Conservation (phyloP, 2,329 filamentous ascomycete genomes). For the Epichloe typhina region DNA sequence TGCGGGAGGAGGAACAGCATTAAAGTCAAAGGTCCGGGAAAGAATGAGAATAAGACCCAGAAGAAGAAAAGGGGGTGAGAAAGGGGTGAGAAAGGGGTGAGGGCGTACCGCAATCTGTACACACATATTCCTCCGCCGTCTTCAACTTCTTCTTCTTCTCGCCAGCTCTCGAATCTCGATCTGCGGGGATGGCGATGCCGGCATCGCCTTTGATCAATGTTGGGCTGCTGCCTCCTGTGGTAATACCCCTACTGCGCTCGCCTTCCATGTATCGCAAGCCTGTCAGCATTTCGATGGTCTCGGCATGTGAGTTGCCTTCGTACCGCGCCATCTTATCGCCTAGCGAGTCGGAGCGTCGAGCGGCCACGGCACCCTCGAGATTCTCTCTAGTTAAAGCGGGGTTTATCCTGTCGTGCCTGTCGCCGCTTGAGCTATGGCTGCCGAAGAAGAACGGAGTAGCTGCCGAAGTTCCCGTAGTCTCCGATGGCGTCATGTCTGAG, state of each 20-base stretch:
- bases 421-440: conserved; percentile 17
- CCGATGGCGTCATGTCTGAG: conserved; percentile 39
- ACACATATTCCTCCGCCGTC: conserved; percentile 77
- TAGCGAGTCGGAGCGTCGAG: conserved; percentile 58
- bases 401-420: conserved; percentile 47
- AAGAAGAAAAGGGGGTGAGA: background rate
- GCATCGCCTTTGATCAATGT: conserved; percentile 74
- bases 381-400: conserved; percentile 66
- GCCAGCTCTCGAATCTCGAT: conserved; percentile 57
- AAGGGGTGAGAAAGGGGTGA: background rate
- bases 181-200: conserved; percentile 70
- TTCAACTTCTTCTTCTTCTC: conserved; percentile 88
- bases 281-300: conserved; percentile 87
- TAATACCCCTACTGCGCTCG: conserved; percentile 77
- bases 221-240: conserved; percentile 71
- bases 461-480: conserved; percentile 27
- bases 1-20: too few species aligned
- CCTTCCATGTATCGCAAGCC: conserved; percentile 79
- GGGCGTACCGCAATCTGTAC: conserved; percentile 71
- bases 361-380: conserved; percentile 56
- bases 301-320: conserved; percentile 62
- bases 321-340: conserved; percentile 76
- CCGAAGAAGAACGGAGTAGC: conserved; percentile 16
- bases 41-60: too few species aligned
- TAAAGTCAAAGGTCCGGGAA: too few species aligned